These are phyloP conservation scores for Saturnispora bothae DNA, from an alignment of 805 yeast species.

Conservation along the genomic window DNA sequence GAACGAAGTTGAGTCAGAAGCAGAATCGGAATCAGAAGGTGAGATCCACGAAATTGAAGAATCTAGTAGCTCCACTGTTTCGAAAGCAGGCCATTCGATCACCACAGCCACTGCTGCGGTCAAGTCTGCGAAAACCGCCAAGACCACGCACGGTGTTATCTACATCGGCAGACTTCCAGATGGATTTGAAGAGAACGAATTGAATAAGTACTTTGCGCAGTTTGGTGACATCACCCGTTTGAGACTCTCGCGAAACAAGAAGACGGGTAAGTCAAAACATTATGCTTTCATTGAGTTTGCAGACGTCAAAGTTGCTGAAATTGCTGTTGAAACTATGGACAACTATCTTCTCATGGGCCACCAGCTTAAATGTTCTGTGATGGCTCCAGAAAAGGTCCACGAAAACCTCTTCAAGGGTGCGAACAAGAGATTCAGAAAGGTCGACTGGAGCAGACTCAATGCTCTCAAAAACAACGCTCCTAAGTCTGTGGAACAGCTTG, in stretches of 20 bases:
- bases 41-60: constrained; percentile 14
- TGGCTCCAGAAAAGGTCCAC: constrained; percentile 48
- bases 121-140: constrained; percentile 10
- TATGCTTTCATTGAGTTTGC: constrained; percentile 84
- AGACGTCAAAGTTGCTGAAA: constrained; percentile 61
- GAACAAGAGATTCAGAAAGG: constrained; percentile 40
- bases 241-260: constrained; percentile 78
- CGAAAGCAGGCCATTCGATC: constrained; percentile 2
- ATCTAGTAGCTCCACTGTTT: constrained; percentile 1
- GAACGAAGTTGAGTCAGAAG: constrained; percentile 8
- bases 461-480: constrained; percentile 45
- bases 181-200: constrained; percentile 78
- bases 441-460: constrained; percentile 51
- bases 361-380: constrained; percentile 49
- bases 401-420: constrained; percentile 51
- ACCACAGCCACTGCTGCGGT: background rate
- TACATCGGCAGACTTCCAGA: constrained; percentile 90
- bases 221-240: constrained; percentile 78
- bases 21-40: constrained; percentile 7
- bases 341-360: constrained; percentile 86
- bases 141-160: constrained; percentile 51
- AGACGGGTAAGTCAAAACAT: constrained; percentile 84
- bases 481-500: constrained; percentile 49
- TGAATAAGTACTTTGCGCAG: constrained; percentile 74
- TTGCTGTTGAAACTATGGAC: constrained; percentile 94